Base-by-base conservation (phyloP, 2,329 filamentous ascomycete species). In the Arthrobotrys pseudoclavata region DNA sequence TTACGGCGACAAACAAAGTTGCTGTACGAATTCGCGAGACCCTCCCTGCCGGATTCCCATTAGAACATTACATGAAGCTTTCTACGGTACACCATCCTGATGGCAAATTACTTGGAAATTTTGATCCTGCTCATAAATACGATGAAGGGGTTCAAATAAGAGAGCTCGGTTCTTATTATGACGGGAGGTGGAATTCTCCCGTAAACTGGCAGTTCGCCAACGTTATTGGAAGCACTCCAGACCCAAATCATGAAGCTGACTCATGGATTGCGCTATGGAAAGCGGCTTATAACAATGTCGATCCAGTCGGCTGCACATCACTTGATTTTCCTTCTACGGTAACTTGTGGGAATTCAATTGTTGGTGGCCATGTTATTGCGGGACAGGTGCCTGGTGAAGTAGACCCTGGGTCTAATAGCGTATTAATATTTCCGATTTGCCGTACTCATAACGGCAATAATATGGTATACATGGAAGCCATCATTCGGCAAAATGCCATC, bases 351-450 rank as follows among this genome's bases (percentile, higher is more conserved):
- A 0, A 5, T 20, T 0, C 3, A 13, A 4, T 50, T 50, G 5
- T 50, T 50, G 47, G 47, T 50, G 47, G 47, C 3, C 47, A 50
- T 26, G 47, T 50, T 50, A 50, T 50, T 20, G 20, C 2, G 6
- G 47, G 47, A 50, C 4, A 22, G 47, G 20, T 24, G 47, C 12
- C 47, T 24, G 4, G 10, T 22, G 20, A 6, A 1, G 47, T 50
- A 22, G 18, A 20, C 2, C 3, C 18, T 4, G 47, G 47, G 9
- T 22, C 47, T 10, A 50, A 50, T 50, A 5, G 6, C 12, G 47
- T 50, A 12, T 4, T 6, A 1, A 50, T 50, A 13, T 3, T 50
- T 3, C 47, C 47, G 9, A 50, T 50, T 24, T 50, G 47, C 18
- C 1, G 4, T 20, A 10, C 22, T 10, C 47, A 50, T 26, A 24